Conservation (phyloP, 768 basidiomycete species). For the Fistulinella prunicolor region DNA sequence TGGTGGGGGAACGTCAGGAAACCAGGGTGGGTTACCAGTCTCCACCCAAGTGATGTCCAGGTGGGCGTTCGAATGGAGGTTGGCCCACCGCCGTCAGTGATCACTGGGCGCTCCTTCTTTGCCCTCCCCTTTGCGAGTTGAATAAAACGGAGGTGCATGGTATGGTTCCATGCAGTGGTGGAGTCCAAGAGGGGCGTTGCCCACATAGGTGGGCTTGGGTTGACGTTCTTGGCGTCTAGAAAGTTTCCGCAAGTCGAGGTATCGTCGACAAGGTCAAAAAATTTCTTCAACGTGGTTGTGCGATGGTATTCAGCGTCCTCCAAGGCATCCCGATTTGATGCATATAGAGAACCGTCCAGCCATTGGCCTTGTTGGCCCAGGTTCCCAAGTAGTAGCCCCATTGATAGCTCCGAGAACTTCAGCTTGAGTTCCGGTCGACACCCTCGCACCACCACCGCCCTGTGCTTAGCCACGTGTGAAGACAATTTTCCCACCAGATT, state of each 20-base stretch:
- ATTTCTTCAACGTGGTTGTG: not conserved
- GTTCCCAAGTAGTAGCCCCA: not conserved
- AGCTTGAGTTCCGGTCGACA: not conserved
- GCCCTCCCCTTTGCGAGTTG: not conserved
- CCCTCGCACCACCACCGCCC: not conserved
- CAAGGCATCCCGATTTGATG: not conserved
- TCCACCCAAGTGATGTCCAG: constrained; percentile 4
- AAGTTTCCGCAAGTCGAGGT: constrained; percentile 1
- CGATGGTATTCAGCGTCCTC: not conserved
- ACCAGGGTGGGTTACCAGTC: not conserved
- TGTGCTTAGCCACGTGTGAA: not conserved
- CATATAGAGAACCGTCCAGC: not conserved
- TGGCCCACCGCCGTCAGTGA: too few species aligned
- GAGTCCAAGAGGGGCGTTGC: not conserved
- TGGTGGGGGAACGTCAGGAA: not conserved
- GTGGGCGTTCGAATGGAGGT: not conserved
- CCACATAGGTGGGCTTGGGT: not conserved
- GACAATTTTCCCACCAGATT: too few species aligned
- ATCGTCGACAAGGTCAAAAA: not conserved
- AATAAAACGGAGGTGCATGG: not conserved
- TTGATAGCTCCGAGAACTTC: not conserved
- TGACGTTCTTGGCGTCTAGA: constrained; percentile 1
- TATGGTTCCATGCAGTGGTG: constrained; percentile 1
- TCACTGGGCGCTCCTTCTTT: not conserved
- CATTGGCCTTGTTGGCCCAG: not conserved